Evolutionary conservation across 2,329 filamentous ascomycete genomes (phyloP).

Genomic region (Colletotrichum salicis): DNA sequence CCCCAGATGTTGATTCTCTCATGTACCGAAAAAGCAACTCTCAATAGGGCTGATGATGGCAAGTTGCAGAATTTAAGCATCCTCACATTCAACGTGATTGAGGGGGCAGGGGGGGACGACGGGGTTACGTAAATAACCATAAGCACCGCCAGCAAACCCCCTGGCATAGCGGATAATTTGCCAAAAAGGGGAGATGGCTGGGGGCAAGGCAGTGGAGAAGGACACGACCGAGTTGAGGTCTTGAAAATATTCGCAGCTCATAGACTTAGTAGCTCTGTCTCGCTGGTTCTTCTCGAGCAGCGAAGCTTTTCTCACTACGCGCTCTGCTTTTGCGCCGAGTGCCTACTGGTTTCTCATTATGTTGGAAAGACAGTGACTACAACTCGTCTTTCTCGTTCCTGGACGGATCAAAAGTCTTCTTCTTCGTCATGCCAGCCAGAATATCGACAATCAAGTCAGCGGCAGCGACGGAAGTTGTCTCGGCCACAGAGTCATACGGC

Average conservation of each 20-base stretch:
- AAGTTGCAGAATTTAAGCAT: not conserved
- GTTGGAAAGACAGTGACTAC: not conserved
- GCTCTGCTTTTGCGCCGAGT: not conserved
- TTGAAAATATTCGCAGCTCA: not conserved
- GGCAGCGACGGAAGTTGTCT: constrained; percentile 71
- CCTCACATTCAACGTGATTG: not conserved
- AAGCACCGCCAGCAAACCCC: not conserved
- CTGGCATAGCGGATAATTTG: not conserved
- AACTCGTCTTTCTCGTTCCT: not conserved
- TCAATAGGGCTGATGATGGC: not conserved
- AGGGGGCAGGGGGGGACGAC: not conserved
- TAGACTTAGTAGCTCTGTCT: not conserved
- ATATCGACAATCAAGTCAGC: constrained; percentile 8
- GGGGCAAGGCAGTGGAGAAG: not conserved
- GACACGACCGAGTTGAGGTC: not conserved
- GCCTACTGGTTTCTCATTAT: not conserved
- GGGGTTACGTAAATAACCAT: not conserved
- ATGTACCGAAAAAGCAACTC: accelerated
- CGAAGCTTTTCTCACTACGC: not conserved
- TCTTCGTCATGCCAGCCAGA: constrained; percentile 1
- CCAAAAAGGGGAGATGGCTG: not conserved
- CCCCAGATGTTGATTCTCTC: not conserved
- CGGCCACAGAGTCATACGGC: constrained; percentile 81
- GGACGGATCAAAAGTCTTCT: not conserved
- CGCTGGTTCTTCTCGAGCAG: not conserved